Evolutionary conservation across 1,284 basidiomycete genomes (phyloP).

Genomic region (Austroboletus novae-zelandiae): DNA sequence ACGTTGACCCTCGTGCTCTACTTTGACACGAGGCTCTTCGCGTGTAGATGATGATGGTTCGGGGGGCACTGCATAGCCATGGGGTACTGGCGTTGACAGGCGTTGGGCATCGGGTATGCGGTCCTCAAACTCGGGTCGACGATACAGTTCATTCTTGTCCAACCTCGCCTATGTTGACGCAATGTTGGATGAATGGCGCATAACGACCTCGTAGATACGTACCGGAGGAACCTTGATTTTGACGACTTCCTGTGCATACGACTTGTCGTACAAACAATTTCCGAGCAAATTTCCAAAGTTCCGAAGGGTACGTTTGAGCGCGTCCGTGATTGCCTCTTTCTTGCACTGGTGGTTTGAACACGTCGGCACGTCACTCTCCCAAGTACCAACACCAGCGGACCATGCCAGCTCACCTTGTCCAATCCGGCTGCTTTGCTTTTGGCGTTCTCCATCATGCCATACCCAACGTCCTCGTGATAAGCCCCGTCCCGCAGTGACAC

Average conservation of each 20-base stretch:
- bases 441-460: slow-evolving; percentile 83
- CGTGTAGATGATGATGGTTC: neutral
- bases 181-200: neutral
- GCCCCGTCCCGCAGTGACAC: slow-evolving; percentile 88
- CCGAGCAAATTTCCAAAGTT: slow-evolving; percentile 95
- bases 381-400: neutral
- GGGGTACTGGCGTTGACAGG: neutral
- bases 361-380: slow-evolving; percentile 1
- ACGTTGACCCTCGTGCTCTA: slow-evolving; percentile 8
- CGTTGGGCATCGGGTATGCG: slow-evolving; percentile 14
- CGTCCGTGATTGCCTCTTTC: slow-evolving; percentile 98
- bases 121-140: slow-evolving; percentile 73
- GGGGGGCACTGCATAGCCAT: neutral
- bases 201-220: slow-evolving; percentile 32
- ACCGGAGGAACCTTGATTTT: slow-evolving; percentile 86
- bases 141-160: slow-evolving; percentile 69
- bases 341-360: slow-evolving; percentile 66
- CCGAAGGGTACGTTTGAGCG: slow-evolving; percentile 84
- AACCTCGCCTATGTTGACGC: slow-evolving; percentile 62
- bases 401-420: slow-evolving; percentile 71
- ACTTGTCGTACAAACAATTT: slow-evolving; percentile 94
- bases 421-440: slow-evolving; percentile 84
- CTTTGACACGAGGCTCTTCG: slow-evolving; percentile 16
- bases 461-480: slow-evolving; percentile 92
- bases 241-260: slow-evolving; percentile 79